Evolutionary conservation across 83 land plant species (phyloP).

Genomic region (Picea abies): DNA sequence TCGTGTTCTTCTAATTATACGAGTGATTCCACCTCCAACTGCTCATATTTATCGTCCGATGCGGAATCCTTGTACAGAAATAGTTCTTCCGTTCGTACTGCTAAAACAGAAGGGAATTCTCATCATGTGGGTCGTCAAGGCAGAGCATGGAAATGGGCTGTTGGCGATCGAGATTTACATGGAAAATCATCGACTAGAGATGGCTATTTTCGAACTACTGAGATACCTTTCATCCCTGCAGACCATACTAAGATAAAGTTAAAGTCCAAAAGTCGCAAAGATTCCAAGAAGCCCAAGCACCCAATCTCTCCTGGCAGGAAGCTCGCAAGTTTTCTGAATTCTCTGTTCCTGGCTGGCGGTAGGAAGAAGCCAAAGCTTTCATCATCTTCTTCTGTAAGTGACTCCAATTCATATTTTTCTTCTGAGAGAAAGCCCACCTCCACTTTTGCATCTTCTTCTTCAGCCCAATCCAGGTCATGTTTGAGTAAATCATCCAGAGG

Average conservation of each 20-base stretch:
- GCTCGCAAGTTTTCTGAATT: slow-evolving; percentile 57
- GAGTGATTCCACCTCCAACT: neutral
- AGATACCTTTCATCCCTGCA: neutral
- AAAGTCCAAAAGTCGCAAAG: neutral
- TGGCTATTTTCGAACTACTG: neutral
- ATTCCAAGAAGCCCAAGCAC: slow-evolving; percentile 28
- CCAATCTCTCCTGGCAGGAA: slow-evolving; percentile 64
- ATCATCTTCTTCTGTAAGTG: slow-evolving; percentile 11
- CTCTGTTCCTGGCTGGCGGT: slow-evolving; percentile 46
- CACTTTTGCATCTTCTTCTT: neutral
- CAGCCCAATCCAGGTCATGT: neutral
- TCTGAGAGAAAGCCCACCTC: slow-evolving; percentile 7
- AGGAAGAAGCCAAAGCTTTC: slow-evolving; percentile 23
- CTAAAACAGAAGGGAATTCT: neutral
- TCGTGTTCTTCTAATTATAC: neutral
- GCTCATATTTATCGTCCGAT: too few species aligned
- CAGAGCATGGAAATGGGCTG: neutral
- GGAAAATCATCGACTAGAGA: neutral
- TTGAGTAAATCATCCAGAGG: slow-evolving; percentile 5
- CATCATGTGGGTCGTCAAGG: neutral
- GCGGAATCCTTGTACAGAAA: neutral
- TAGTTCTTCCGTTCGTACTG: neutral
- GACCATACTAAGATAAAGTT: neutral
- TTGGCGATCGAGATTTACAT: neutral
- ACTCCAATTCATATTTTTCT: neutral